phyloP scores from a whole-genome alignment of 352 stramenopile genomes.

The Globisporangium lucens region DNA sequence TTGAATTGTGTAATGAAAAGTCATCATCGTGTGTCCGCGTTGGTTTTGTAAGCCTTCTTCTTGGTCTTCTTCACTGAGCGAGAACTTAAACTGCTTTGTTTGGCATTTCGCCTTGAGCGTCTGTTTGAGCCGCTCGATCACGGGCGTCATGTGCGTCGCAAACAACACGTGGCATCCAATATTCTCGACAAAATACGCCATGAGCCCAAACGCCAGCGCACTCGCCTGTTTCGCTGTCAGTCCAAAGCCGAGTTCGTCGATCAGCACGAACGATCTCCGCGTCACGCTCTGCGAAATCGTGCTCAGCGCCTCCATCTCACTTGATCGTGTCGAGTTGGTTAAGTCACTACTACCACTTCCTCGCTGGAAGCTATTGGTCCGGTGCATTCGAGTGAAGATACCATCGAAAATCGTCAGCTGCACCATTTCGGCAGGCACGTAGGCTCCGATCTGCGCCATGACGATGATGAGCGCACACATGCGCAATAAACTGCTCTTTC shows the following conservation, averaged over 20 bases:
- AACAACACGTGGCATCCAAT: conserved; percentile 34
- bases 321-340: conserved; percentile 6
- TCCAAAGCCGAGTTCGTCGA: conserved; percentile 48
- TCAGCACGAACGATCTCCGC: conserved; percentile 31
- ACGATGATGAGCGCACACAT: conserved; percentile 60
- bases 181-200: conserved; percentile 25
- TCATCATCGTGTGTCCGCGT: background rate
- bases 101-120: conserved; percentile 7
- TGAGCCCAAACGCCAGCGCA: conserved; percentile 23
- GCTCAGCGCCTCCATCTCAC: conserved; percentile 27
- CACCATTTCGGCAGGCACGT: conserved; percentile 43
- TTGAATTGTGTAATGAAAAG: conserved; percentile 15
- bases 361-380: conserved; percentile 7
- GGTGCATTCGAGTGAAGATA: conserved; percentile 72
- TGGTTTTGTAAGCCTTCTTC: background rate
- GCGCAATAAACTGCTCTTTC: conserved; percentile 71
- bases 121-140: conserved; percentile 20
- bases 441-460: conserved; percentile 64
- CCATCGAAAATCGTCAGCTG: conserved; percentile 53
- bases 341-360: conserved; percentile 9
- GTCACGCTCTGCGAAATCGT: conserved; percentile 27
- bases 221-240: conserved; percentile 26
- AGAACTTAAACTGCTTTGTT: conserved; percentile 6
- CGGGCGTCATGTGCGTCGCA: conserved; percentile 31
- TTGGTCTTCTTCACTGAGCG: background rate